Evolutionary conservation across 257 asterid species (phyloP).

Genomic region (Avicennia marina): DNA sequence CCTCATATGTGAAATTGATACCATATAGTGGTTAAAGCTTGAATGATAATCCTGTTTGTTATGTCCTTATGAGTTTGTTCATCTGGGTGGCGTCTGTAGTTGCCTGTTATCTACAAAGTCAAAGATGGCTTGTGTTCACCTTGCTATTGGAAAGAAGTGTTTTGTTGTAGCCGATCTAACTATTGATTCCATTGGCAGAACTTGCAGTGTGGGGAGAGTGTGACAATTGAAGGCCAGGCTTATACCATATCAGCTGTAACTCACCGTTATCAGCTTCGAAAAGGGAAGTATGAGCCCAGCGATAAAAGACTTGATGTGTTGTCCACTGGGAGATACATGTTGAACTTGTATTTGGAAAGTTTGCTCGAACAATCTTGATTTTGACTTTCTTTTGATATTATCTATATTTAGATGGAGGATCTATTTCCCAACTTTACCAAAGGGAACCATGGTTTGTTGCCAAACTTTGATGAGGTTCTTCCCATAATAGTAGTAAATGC

Average conservation of each 20-base stretch:
- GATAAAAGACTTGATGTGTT: slow-evolving; percentile 90
- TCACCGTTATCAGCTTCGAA: slow-evolving; percentile 88
- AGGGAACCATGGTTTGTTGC: too few relatives aligned
- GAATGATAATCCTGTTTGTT: too few relatives aligned
- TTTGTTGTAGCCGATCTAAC: neutral
- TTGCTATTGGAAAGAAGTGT: neutral
- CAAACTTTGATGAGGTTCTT: too few relatives aligned
- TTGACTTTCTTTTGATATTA: neutral
- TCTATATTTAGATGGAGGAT: too few relatives aligned
- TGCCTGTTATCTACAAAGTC: too few relatives aligned
- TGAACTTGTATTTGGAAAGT: slow-evolving; percentile 74
- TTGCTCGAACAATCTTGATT: slow-evolving; percentile 74
- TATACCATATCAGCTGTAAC: slow-evolving; percentile 85
- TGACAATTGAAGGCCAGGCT: slow-evolving; percentile 79
- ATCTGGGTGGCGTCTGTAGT: too few relatives aligned
- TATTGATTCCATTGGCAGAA: slow-evolving; percentile 43
- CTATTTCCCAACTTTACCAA: too few relatives aligned
- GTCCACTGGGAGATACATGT: slow-evolving; percentile 82
- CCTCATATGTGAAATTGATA: too few relatives aligned
- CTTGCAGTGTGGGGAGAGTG: slow-evolving; percentile 87
- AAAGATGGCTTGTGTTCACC: neutral
- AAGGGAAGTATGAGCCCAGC: slow-evolving; percentile 87
- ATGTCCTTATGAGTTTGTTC: too few relatives aligned
- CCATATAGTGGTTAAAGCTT: too few relatives aligned
- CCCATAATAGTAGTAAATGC: too few relatives aligned